Base-by-base conservation (phyloP, 164 flowering plant genomes). In the Aristolochia fimbriata region DNA sequence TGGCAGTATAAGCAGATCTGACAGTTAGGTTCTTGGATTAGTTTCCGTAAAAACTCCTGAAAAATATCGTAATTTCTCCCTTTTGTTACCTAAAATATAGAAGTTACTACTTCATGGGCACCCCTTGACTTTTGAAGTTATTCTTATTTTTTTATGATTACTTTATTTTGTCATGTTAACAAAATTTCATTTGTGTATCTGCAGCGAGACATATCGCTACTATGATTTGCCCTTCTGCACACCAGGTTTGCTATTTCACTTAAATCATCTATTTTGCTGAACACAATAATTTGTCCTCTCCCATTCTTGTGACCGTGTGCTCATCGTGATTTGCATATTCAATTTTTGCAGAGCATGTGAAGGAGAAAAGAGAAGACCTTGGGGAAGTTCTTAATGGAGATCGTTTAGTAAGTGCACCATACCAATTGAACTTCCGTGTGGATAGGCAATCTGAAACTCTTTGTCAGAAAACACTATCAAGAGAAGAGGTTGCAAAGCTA, bases 371-470 rank as follows among this genome's bases (percentile, higher is more conserved):
- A 25, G 73, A 70, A 51, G 73, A 51, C 57, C 65, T 70, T 25
- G 73, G 73, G 21, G 73, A 70, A 58, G 73, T 70, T 22, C 47
- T 70, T 27, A 70, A 70, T 57, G 73, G 69, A 1, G 73, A 70
- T 61, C 73, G 69, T 2, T 47, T 70, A 12, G 73, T 70, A 2
- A 33, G 43, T 55, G 69, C 69, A 8, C 73, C 69, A 10, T 70
- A 70, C n/a, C 23, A 60, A 22, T 37, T 70, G 58, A 45, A 65
- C 48, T 70, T 70, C 37, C 61, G 50, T 13, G 49, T 55, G 4
- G 69, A 70, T 46, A 61, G 51, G 24, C 52, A 70, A 8, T 60
- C 69, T 15, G 65, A 60, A 21, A 17, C 50, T 19, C 48, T 65
- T 12, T 70, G 73, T 31, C 65, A 57, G 64, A 70, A 65, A 45